phyloP scores from a whole-genome alignment of 192 early-diverging fungal genomes.

The Bifiguratus adelaidae region DNA sequence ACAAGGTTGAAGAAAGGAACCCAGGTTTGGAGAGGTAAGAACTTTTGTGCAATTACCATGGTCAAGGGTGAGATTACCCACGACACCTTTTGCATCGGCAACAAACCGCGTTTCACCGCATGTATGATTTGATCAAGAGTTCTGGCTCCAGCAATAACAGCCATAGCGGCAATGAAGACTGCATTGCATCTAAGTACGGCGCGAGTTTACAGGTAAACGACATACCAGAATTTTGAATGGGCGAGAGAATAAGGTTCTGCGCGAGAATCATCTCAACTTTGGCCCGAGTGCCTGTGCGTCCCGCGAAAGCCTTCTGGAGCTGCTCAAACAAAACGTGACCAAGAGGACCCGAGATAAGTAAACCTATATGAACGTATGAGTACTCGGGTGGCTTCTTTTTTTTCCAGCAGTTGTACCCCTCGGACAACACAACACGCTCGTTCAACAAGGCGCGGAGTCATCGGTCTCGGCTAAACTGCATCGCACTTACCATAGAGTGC shows the following conservation, averaged over 20 bases:
- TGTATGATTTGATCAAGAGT: constrained; percentile 30
- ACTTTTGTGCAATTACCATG: constrained; percentile 69
- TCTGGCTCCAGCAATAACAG: constrained; percentile 66
- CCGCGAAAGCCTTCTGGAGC: constrained; percentile 63
- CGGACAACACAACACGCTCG: neutral
- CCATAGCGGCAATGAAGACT: constrained; percentile 80
- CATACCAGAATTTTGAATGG: constrained; percentile 76
- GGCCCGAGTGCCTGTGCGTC: constrained; percentile 48
- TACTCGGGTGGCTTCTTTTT: neutral
- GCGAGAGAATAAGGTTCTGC: constrained; percentile 70
- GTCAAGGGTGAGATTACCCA: constrained; percentile 74
- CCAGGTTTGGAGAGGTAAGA: constrained; percentile 70
- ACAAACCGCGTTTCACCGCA: constrained; percentile 46
- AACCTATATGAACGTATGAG: constrained; percentile 26
- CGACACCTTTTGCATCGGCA: constrained; percentile 72
- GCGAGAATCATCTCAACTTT: constrained; percentile 65
- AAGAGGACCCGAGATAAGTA: constrained; percentile 73
- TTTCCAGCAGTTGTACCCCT: neutral
- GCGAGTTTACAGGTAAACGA: neutral
- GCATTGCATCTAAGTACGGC: neutral
- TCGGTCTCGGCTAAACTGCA: too few relatives aligned
- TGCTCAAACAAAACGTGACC: constrained; percentile 70
- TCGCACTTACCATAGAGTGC: constrained; percentile 56
- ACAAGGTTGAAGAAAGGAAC: constrained; percentile 88
- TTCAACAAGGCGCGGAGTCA: neutral